Percentiles rank a stretch among this genome's conserved stretches.
Conservation (phyloP, 495 filamentous ascomycete genomes). For the Bacidia gigantensis region DNA sequence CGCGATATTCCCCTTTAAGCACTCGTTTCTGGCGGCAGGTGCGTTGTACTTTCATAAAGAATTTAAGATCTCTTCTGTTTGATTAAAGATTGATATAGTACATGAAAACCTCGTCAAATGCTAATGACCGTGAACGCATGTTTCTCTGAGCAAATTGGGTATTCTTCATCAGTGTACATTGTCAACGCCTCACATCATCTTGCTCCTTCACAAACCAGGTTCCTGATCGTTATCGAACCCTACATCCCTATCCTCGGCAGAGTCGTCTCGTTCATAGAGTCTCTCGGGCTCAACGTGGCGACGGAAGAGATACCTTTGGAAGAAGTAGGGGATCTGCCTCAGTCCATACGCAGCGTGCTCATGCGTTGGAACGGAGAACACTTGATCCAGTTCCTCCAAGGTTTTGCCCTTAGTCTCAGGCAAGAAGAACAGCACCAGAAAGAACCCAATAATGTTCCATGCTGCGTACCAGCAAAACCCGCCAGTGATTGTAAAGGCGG, state of each 20-base stretch:
- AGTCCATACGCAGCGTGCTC: slow-evolving; percentile 26
- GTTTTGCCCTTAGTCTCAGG: slow-evolving; percentile 34
- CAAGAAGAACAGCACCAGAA: slow-evolving; percentile 27
- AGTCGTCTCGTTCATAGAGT: slow-evolving; percentile 14
- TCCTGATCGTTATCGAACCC: slow-evolving; percentile 12
- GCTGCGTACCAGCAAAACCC: slow-evolving; percentile 47
- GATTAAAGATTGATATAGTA: background rate
- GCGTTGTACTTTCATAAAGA: no score
- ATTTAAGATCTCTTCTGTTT: background rate
- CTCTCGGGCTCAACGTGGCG: slow-evolving; percentile 26
- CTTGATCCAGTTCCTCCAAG: slow-evolving; percentile 33
- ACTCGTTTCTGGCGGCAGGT: no score
- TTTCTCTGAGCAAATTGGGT: background rate
- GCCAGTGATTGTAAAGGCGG: slow-evolving; percentile 41
- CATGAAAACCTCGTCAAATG: background rate
- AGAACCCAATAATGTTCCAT: slow-evolving; percentile 31
- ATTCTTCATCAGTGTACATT: background rate
- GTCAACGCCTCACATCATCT: background rate
- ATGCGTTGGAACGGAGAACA: slow-evolving; percentile 30
- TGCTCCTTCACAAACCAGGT: background rate
- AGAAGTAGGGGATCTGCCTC: slow-evolving; percentile 34
- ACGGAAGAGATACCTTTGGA: slow-evolving; percentile 31
- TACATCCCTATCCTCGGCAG: slow-evolving; percentile 8
- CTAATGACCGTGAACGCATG: background rate
- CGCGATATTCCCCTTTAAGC: background rate